phyloP scores from a whole-genome alignment of 306 rosid genomes.

The Mimosa pudica region DNA sequence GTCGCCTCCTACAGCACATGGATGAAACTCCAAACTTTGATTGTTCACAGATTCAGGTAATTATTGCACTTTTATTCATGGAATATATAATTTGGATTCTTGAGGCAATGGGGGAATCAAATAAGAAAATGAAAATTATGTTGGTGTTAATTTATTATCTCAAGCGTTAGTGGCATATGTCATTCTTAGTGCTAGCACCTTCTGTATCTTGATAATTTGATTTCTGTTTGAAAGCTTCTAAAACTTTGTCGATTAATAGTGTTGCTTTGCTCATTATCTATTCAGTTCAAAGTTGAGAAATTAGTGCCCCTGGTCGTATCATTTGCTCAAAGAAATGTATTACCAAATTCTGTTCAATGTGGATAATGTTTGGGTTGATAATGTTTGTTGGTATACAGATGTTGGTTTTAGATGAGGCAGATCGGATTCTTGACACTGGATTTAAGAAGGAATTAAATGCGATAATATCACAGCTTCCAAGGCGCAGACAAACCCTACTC shows the following conservation, averaged over 20 bases:
- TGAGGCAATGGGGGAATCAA: neutral
- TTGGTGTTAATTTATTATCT: neutral
- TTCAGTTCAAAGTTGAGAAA: conserved; percentile 8
- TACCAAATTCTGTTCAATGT: conserved; percentile 9
- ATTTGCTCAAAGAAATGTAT: neutral
- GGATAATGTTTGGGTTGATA: conserved; percentile 42
- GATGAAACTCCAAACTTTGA: conserved; percentile 93
- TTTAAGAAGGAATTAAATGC: conserved; percentile 81
- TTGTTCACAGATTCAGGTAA: conserved; percentile 87
- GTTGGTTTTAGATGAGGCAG: conserved; percentile 95
- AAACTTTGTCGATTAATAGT: conserved; percentile 10
- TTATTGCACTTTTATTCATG: conserved; percentile 15
- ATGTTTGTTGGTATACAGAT: conserved; percentile 64
- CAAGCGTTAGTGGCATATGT: neutral
- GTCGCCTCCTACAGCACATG: conserved; percentile 94
- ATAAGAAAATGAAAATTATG: conserved; percentile 7
- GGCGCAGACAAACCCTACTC: conserved; percentile 82
- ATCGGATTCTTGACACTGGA: conserved; percentile 81
- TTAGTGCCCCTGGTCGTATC: neutral
- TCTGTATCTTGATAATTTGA: neutral
- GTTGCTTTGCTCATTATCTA: conserved; percentile 1
- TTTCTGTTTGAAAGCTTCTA: neutral
- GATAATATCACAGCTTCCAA: conserved; percentile 85
- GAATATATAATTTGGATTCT: neutral
- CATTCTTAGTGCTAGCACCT: neutral